Base-by-base conservation (phyloP, 306 rosid genomes). In the Quercus robur region DNA sequence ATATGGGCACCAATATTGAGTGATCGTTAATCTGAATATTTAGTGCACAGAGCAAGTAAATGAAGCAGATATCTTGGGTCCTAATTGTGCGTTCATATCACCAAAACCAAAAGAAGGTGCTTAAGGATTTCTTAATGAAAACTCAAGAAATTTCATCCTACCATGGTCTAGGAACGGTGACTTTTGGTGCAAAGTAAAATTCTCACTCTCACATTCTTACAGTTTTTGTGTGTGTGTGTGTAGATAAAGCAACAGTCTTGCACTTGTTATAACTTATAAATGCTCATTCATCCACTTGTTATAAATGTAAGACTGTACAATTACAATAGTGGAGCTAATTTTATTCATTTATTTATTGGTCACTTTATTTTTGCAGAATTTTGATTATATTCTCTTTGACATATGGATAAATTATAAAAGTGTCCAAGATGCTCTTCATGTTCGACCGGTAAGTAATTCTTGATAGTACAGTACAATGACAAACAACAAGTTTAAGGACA, bases 401-500 rank as follows among this genome's bases (percentile, higher is more conserved):
- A 15, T 19, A 25, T 78, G 82, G 82, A 38, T 35, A 57, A 78
- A 71, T 44, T 58, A 70, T 46, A 19, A 28, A 58, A 49, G 62
- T 21, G 82, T 78, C 82, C 70, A 44, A 46, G 82, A 56, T 25
- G 82, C 82, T 46, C 77, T 78, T 13, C 61, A 44, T 57, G 82
- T 78, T 71, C 71, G 82, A 28, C 62, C 52, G 71, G 82, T 78
- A 78, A 14, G 62, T 68, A 14, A 4, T 14, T 56, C 28, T 10
- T 1, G 23, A 28, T 17, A 19, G 9, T 12, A 49, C 4, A 12
- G 54, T 49, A 49, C 17, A 49, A 49, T 49, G 54, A 49, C 54
- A 49, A 41, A 6, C 46, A 41, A 41, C 1, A 41, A 41, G 11
- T 41, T 41, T 41, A 0, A 41, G 46, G 46, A 41, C 46, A 41